Conservation (phyloP, 345 rosid genomes). For the Rhodamnia argentea region DNA sequence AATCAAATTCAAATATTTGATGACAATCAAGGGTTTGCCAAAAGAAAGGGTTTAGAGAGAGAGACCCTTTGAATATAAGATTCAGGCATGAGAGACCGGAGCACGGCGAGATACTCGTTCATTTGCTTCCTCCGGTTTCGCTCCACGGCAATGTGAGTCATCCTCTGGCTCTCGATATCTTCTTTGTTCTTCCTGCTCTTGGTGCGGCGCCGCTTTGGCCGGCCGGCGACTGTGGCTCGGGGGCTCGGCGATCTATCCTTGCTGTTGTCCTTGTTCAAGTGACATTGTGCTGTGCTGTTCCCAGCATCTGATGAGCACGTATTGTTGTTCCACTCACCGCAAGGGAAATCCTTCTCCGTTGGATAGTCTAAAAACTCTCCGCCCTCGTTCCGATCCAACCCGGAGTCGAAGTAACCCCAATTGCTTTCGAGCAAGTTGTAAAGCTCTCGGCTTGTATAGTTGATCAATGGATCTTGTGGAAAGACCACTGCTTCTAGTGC, state of each 20-base stretch:
- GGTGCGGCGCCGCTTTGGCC: slow-evolving; percentile 51
- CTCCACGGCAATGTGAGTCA: slow-evolving; percentile 97
- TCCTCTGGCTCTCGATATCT: slow-evolving; percentile 84
- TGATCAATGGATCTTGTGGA: slow-evolving; percentile 38
- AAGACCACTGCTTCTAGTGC: slow-evolving; percentile 62
- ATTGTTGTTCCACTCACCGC: slow-evolving; percentile 13
- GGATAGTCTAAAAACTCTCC: slow-evolving; percentile 27
- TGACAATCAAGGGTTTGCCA: neutral
- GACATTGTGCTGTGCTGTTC: neutral
- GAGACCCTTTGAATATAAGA: slow-evolving; percentile 80
- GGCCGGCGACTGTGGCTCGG: slow-evolving; percentile 1
- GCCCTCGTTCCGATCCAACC: slow-evolving; percentile 8
- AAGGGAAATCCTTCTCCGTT: slow-evolving; percentile 16
- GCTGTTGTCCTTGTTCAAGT: slow-evolving; percentile 1
- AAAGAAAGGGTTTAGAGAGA: neutral
- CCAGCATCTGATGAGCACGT: neutral
- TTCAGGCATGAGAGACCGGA: slow-evolving; percentile 82
- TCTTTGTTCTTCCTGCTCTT: slow-evolving; percentile 63
- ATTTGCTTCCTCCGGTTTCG: slow-evolving; percentile 90
- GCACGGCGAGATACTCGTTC: slow-evolving; percentile 77
- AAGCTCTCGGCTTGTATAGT: slow-evolving; percentile 25
- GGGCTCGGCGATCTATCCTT: neutral
- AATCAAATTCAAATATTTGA: neutral
- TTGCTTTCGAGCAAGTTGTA: slow-evolving; percentile 25
- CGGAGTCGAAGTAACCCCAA: slow-evolving; percentile 17